phyloP scores from a whole-genome alignment of 225 moss, liverwort and hornwort genomes.

The Asterella californica region DNA sequence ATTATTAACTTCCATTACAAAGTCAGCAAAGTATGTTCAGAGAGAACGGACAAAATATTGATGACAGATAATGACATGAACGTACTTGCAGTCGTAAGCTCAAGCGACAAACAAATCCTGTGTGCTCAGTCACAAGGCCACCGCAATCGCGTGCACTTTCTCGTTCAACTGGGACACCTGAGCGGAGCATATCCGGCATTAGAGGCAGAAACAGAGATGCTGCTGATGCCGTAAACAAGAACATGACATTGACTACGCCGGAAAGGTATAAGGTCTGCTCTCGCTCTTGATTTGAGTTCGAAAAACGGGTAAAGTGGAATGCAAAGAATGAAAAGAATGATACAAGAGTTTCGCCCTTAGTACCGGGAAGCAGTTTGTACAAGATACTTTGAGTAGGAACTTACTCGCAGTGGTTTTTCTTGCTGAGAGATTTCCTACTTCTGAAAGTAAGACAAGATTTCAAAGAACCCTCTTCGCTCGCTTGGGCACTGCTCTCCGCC shows the following conservation, averaged over 20 bases:
- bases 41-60: neutral
- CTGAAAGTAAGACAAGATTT: slow-evolving; percentile 20
- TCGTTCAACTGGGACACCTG: neutral
- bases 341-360: no score
- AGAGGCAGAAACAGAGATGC: neutral
- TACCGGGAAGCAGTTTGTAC: no score
- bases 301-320: neutral
- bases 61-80: neutral
- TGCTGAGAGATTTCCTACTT: slow-evolving; percentile 9
- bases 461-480: slow-evolving; percentile 3
- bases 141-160: neutral
- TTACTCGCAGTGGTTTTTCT: slow-evolving; percentile 3
- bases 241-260: neutral
- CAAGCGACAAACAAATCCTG: neutral
- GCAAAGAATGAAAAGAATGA: no score
- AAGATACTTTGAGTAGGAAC: neutral
- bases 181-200: neutral
- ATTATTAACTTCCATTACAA: neutral
- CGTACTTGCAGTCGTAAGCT: neutral
- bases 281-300: neutral
- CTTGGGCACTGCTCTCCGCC: slow-evolving; percentile 2
- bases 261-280: neutral
- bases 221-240: neutral
- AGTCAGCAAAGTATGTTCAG: neutral
- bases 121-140: neutral